A percentile compares a stretch with the other conserved stretches of the same genome.
These are phyloP conservation scores for Dissophora ornata DNA, from an alignment of 192 early-diverging fungal genomes.

Conservation along the genomic window DNA sequence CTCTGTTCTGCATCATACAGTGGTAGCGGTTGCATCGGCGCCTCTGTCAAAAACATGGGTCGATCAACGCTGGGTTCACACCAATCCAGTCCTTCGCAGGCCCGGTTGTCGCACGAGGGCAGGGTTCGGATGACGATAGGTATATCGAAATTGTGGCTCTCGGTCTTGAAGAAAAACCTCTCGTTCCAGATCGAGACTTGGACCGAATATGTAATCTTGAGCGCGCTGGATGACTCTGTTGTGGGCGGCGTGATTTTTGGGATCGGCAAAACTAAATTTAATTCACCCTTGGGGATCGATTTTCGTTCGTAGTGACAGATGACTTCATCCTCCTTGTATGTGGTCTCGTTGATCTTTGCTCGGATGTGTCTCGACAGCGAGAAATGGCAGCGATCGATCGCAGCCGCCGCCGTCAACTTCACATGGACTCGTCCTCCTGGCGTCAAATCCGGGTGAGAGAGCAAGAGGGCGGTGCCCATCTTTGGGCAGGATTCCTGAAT, in stretches of 20 bases:
- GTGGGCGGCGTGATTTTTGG: slow-evolving; percentile 49
- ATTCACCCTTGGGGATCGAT: slow-evolving; percentile 47
- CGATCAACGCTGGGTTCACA: slow-evolving; percentile 51
- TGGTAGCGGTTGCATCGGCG: slow-evolving; percentile 39
- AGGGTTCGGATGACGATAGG: slow-evolving; percentile 48
- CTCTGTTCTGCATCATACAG: slow-evolving; percentile 41
- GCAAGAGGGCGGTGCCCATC: slow-evolving; percentile 45
- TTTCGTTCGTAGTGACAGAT: slow-evolving; percentile 54
- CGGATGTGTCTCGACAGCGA: slow-evolving; percentile 46
- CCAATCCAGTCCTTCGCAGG: slow-evolving; percentile 50
- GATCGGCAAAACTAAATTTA: slow-evolving; percentile 38
- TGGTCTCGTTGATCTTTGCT: slow-evolving; percentile 50
- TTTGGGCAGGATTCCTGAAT: slow-evolving; percentile 51
- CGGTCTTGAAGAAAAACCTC: slow-evolving; percentile 52
- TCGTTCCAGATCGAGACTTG: slow-evolving; percentile 55
- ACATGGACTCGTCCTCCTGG: slow-evolving; percentile 51
- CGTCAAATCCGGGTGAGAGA: slow-evolving; percentile 42
- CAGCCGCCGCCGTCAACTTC: slow-evolving; percentile 39
- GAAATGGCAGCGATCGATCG: slow-evolving; percentile 52
- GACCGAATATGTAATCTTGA: slow-evolving; percentile 52
- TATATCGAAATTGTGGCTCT: slow-evolving; percentile 50
- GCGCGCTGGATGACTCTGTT: slow-evolving; percentile 42
- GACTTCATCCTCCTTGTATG: slow-evolving; percentile 47
- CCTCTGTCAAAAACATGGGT: slow-evolving; percentile 49
- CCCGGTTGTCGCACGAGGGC: slow-evolving; percentile 48